These are phyloP conservation scores for Plantago lanceolata DNA, from an alignment of 305 asterid genomes.

Conservation along the genomic window DNA sequence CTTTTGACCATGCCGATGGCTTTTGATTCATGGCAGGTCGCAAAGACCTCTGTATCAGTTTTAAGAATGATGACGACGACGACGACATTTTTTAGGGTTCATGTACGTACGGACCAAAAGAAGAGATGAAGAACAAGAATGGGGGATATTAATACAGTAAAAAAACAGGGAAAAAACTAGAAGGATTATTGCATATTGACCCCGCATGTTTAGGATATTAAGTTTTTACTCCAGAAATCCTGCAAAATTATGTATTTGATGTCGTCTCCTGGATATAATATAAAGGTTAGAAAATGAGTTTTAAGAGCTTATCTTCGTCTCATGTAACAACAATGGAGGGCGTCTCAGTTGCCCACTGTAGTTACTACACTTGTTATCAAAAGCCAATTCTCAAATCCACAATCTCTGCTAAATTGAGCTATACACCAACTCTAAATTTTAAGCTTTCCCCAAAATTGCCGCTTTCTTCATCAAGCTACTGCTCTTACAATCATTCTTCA, in stretches of 20 bases:
- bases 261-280: neutral
- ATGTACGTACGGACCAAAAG: too few species aligned
- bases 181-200: too few species aligned
- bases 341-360: slow-evolving; percentile 33
- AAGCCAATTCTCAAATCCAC: slow-evolving; percentile 20
- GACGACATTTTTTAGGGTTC: too few species aligned
- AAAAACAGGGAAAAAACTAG: too few species aligned
- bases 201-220: too few species aligned
- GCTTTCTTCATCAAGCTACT: slow-evolving; percentile 23
- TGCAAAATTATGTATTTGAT: neutral
- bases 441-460: slow-evolving; percentile 20
- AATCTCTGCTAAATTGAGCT: slow-evolving; percentile 18
- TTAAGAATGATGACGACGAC: too few species aligned
- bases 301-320: slow-evolving; percentile 17
- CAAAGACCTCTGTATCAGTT: too few species aligned
- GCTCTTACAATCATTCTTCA: slow-evolving; percentile 18
- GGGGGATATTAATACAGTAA: too few species aligned
- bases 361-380: slow-evolving; percentile 17
- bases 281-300: neutral
- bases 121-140: too few species aligned
- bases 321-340: slow-evolving; percentile 38
- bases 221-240: too few species aligned
- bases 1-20: too few species aligned
- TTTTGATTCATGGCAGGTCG: too few species aligned
- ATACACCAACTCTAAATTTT: slow-evolving; percentile 9